Percentiles rank a stretch among this genome's conserved stretches.
These are phyloP conservation scores for Penicillium vulpinum DNA, from an alignment of 2,329 filamentous ascomycete genomes.

Conservation along the genomic window DNA sequence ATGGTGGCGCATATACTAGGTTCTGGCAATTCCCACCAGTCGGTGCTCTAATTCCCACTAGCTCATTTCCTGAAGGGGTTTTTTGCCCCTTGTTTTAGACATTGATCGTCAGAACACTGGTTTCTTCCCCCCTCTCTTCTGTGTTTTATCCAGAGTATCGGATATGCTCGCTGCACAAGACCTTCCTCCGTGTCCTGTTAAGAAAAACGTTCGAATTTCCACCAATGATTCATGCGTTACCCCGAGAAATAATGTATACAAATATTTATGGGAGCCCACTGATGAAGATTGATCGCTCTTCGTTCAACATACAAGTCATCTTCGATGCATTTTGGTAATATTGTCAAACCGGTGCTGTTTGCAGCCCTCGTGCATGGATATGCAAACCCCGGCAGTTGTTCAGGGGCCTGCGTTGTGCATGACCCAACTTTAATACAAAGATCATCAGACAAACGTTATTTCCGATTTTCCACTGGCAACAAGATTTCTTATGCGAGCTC, in stretches of 20 bases:
- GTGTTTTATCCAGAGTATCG: background rate
- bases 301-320: background rate
- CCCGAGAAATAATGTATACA: background rate
- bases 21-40: constrained; percentile 13
- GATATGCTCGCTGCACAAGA: background rate
- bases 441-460: constrained; percentile 52
- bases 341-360: constrained; percentile 7
- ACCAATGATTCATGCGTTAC: constrained; percentile 11
- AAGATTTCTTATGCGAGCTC: constrained; percentile 53
- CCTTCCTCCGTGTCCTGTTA: background rate
- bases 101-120: background rate
- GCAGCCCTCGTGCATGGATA: constrained; percentile 27
- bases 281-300: background rate
- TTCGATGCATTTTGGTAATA: constrained; percentile 5
- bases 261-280: background rate
- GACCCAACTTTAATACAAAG: constrained; percentile 53
- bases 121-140: background rate
- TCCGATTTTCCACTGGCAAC: constrained; percentile 55
- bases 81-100: background rate
- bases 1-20: constrained; percentile 1
- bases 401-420: constrained; percentile 41
- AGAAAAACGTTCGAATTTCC: constrained; percentile 4
- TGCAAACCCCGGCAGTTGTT: constrained; percentile 33
- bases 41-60: background rate
- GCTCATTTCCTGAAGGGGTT: background rate